Evolutionary conservation across 257 asterid genomes (phyloP), one percentile per base, ranked within the genome.

Genomic region (Perilla frutescens): DNA sequence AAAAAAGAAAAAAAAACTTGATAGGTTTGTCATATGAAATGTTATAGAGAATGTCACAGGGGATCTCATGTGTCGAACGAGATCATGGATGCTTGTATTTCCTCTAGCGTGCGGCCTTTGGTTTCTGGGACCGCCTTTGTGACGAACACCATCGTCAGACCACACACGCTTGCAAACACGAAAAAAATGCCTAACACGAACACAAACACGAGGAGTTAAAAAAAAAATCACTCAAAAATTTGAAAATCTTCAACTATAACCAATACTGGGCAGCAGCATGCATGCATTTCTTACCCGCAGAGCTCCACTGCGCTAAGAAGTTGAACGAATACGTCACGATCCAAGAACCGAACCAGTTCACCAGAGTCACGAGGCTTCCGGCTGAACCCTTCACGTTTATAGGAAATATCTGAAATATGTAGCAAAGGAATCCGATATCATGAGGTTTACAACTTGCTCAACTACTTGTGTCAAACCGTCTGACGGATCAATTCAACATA

Each of bases 331-430:
- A 88, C 37, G 97, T 87, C 70, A 91, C 77, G 44, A 94, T 81
- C 99, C 97, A 94, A 57, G 92, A 82, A 70, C 97, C 91, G 39
- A 91, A 61, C 98, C 97, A 94, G 84, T 81, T 91, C 20, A 87
- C 82, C 71, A 91, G 88, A 47, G 95, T 87, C 81, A 91, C 99
- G 15, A 94, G 75, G 80, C 96, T 94, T 61, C 97, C 97, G 29
- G 96, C 98, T 56, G 76, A 44, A 26, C 98, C 97, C 83, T 94
- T 91, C 69, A 88, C 88, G 47, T 94, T 90, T 70, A 91, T 87
- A 7, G 98, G 97, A 65, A 94, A 94, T 49, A 94, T 87, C 97
- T 91, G 89, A 49, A 65, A 31, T 7, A 20, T 20, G 1, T 20
- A n/a, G 40, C 5, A 64, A 62, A 10, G 43, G n/a, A 47, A 62